Base-by-base conservation (phyloP, 352 stramenopile species). In the Phytopythium oedochilum region DNA sequence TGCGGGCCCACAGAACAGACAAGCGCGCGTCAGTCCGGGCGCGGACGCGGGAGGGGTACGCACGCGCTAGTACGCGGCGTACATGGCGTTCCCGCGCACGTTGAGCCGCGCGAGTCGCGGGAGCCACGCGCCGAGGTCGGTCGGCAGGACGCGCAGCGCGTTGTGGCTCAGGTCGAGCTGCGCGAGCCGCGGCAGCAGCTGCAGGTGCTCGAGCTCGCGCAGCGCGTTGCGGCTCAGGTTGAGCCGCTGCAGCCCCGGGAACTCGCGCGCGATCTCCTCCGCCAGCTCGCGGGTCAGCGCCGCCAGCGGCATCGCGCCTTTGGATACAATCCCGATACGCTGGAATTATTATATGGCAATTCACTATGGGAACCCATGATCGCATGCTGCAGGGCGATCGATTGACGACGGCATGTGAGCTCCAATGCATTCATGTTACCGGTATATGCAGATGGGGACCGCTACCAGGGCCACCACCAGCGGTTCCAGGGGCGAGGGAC, bases 121-220 rank as follows among this genome's bases (percentile, higher is more conserved):
- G 23, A 76, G 64, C 60, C 76, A 83, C 2, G 48, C 18, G 42
- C 59, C 63, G 34, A 75, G 61, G 36, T 78, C 64, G 0, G 48
- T 3, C 1, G 82, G 78, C 43, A 92, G 50, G 23, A 47, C 29
- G 1, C 29, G 23, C 38, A 92, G 64, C 11, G 57, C 65, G 45
- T 92, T 92, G 35, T 42, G 55, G 61, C 78, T 86, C 34, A 92
- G 55, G 57, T 92, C 78, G 47, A 89, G 61, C 22, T 75, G 70
- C 25, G 58, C 64, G 54, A 92, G 59, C 22, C 52, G 53, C n/a
- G 68, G 68, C 47, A 92, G 62, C 53, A 78, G 46, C 61, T 74
- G 66, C 45, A 92, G 61, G 43, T 83, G 65, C 20, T 58, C 54
- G 26, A 89, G 60, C 42, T 81, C 68, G 2, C 47, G 57, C 32